These are phyloP conservation scores for Trypanosoma avium DNA, from an alignment of 208 protist genomes.

Conservation along the genomic window DNA sequence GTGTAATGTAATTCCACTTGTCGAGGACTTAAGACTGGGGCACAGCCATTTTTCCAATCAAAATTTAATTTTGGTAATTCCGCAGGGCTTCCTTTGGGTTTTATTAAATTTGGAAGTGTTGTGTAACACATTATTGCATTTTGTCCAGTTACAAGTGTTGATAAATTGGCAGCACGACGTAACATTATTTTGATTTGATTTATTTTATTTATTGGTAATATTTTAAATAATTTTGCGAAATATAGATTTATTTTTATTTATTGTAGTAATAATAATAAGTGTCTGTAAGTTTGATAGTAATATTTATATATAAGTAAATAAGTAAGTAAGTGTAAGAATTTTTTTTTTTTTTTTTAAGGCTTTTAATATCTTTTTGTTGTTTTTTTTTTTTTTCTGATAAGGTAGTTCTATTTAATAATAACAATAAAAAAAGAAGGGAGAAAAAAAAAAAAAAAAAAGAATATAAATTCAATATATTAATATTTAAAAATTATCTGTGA, in stretches of 20 bases:
- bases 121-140: constrained; percentile 38
- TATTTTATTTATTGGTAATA: neutral
- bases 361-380: neutral
- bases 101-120: constrained; percentile 57
- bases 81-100: constrained; percentile 47
- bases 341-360: neutral
- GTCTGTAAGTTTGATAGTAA: neutral
- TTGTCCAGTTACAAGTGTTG: neutral
- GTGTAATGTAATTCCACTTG: constrained; percentile 92
- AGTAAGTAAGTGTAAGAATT: too few relatives aligned
- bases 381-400: neutral
- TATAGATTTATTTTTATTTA: too few relatives aligned
- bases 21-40: constrained; percentile 70
- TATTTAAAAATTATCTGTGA: constrained; percentile 1
- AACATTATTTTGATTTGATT: constrained; percentile 20
- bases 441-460: constrained; percentile 18
- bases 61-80: constrained; percentile 73
- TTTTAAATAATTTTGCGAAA: too few relatives aligned
- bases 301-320: too few relatives aligned
- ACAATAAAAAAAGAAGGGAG: neutral
- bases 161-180: constrained; percentile 20
- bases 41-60: constrained; percentile 70
- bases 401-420: neutral
- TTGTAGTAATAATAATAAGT: constrained; percentile 3
- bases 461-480: neutral